These are phyloP conservation scores for Carallia brachiata DNA, from an alignment of 345 rosid species.

Conservation along the genomic window DNA sequence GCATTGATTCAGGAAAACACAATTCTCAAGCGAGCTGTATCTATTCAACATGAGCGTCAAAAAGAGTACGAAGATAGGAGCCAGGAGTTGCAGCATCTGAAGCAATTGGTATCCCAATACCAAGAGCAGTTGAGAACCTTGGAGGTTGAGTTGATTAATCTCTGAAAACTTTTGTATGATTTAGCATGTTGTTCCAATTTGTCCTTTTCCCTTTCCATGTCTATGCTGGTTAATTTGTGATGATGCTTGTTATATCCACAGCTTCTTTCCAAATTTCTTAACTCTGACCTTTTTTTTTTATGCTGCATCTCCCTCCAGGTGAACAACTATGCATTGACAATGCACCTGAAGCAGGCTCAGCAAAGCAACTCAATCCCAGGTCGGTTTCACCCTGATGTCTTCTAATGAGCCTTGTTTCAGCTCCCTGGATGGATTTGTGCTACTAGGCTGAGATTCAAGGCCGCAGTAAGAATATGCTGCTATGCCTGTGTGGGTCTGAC, in stretches of 20 bases:
- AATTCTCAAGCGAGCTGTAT: conserved; percentile 72
- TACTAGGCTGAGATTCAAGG: neutral
- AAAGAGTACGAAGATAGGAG: conserved; percentile 56
- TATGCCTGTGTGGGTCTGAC: neutral
- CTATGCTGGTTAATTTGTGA: neutral
- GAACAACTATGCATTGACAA: conserved; percentile 67
- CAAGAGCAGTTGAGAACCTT: conserved; percentile 81
- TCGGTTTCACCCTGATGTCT: conserved; percentile 76
- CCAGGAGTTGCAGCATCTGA: conserved; percentile 70
- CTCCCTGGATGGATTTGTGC: neutral
- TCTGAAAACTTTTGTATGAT: neutral
- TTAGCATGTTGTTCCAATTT: neutral
- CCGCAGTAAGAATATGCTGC: neutral
- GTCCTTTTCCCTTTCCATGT: neutral
- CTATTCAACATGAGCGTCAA: conserved; percentile 81
- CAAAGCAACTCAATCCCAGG: conserved; percentile 48
- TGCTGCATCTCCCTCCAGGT: conserved; percentile 32
- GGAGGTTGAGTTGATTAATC: conserved; percentile 48
- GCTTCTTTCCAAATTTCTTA: neutral
- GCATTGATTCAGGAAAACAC: conserved; percentile 65
- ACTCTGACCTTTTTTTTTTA: neutral
- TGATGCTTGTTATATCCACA: too few relatives aligned
- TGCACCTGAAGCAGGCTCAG: conserved; percentile 52
- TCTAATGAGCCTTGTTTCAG: conserved; percentile 26
- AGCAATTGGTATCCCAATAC: conserved; percentile 68